phyloP scores from a whole-genome alignment of 805 yeast genomes.

The Kuraishia piskuri region DNA sequence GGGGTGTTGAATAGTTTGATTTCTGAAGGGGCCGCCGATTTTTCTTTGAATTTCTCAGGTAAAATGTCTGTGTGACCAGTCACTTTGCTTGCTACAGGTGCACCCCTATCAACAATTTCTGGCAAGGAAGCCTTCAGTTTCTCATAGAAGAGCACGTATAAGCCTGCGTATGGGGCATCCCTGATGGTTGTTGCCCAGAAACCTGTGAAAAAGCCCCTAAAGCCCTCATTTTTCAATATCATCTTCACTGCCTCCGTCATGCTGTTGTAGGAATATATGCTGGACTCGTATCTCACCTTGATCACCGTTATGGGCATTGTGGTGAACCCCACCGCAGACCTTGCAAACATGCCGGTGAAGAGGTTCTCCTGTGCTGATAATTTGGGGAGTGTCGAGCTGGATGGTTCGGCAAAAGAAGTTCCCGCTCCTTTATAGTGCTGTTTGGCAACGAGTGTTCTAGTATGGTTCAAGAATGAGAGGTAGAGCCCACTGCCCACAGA shows the following conservation, averaged over 20 bases:
- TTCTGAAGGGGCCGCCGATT: conserved; percentile 8
- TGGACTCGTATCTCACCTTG: conserved; percentile 85
- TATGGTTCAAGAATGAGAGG: conserved; percentile 58
- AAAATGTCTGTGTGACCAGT: conserved; percentile 1
- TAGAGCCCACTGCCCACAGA: conserved; percentile 88
- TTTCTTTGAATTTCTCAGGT: conserved; percentile 10
- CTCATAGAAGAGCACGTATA: conserved; percentile 83
- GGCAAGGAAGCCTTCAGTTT: conserved; percentile 55
- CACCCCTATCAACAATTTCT: conserved; percentile 16
- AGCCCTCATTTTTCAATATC: conserved; percentile 44
- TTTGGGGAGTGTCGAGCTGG: conserved; percentile 54
- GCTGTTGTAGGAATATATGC: conserved; percentile 60
- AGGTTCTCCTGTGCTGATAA: conserved; percentile 64
- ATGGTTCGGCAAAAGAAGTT: conserved; percentile 5
- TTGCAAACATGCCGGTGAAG: conserved; percentile 64
- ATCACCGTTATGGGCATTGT: conserved; percentile 94
- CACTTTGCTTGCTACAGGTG: neutral
- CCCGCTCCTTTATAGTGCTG: neutral
- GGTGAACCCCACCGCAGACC: conserved; percentile 74
- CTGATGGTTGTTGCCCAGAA: conserved; percentile 79
- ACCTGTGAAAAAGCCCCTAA: conserved; percentile 76
- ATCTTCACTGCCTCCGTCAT: conserved; percentile 49
- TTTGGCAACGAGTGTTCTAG: conserved; percentile 44
- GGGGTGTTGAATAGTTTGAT: conserved; percentile 19
- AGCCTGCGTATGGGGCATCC: conserved; percentile 95